Evolutionary conservation across 495 filamentous ascomycete genomes (phyloP).

Genomic region (Penicillium manginii): DNA sequence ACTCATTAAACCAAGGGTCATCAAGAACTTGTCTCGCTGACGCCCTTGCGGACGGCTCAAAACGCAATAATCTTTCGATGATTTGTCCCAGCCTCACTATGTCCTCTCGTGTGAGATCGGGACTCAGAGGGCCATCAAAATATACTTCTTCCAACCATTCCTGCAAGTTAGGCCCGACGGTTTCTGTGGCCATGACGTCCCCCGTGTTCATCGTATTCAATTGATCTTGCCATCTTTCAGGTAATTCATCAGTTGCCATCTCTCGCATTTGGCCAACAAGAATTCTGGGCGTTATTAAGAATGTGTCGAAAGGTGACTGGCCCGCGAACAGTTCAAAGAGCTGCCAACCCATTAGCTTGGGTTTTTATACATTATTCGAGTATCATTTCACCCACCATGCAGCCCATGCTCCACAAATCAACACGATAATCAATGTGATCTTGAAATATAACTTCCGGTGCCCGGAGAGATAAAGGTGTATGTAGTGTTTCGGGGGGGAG

Average conservation of each 20-base stretch:
- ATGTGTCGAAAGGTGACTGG: slow-evolving; percentile 42
- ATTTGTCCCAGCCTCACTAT: slow-evolving; percentile 36
- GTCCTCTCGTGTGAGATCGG: slow-evolving; percentile 34
- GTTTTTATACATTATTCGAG: too few species aligned
- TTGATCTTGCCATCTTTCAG: slow-evolving; percentile 33
- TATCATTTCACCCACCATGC: slow-evolving; percentile 42
- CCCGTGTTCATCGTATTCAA: slow-evolving; percentile 29
- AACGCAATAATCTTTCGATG: slow-evolving; percentile 34
- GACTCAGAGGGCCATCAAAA: slow-evolving; percentile 29
- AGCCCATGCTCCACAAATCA: slow-evolving; percentile 50
- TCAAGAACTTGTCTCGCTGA: slow-evolving; percentile 37
- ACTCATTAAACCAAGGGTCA: slow-evolving; percentile 45
- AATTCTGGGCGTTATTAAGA: slow-evolving; percentile 33
- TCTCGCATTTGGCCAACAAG: slow-evolving; percentile 41
- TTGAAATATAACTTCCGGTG: slow-evolving; percentile 49
- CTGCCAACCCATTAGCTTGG: too few species aligned
- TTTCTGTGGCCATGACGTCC: slow-evolving; percentile 15
- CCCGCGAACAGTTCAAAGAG: slow-evolving; percentile 45
- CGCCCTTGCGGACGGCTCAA: slow-evolving; percentile 38
- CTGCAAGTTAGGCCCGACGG: slow-evolving; percentile 29
- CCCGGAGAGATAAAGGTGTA: slow-evolving; percentile 38
- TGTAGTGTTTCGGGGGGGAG: slow-evolving; percentile 36
- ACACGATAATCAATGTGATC: slow-evolving; percentile 43
- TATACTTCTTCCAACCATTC: slow-evolving; percentile 44
- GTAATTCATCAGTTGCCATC: slow-evolving; percentile 37